These are phyloP conservation scores for Heliophila coronopifolia DNA, from an alignment of 441 rosid genomes.

Conservation along the genomic window DNA sequence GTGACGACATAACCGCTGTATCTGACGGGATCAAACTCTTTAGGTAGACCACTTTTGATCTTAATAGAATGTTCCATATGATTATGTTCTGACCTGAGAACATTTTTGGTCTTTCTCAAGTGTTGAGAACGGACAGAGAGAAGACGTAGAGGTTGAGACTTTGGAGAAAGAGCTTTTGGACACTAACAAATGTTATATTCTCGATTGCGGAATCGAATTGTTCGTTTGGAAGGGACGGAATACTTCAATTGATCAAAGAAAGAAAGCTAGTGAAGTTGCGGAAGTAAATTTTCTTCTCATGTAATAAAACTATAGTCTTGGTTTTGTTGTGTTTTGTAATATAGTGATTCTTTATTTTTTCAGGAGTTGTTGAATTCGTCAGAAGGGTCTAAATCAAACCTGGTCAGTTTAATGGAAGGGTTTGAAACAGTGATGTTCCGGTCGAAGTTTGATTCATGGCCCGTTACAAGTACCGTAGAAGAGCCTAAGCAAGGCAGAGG, in stretches of 20 bases:
- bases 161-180: constrained; percentile 67
- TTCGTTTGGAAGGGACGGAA: constrained; percentile 86
- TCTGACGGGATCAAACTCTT: constrained; percentile 49
- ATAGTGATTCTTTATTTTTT: constrained; percentile 15
- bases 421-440: constrained; percentile 84
- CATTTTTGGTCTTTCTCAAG: constrained; percentile 44
- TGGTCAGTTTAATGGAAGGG: constrained; percentile 86
- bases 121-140: constrained; percentile 73
- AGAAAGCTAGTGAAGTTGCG: constrained; percentile 71
- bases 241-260: constrained; percentile 77
- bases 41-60: constrained; percentile 38
- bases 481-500: constrained; percentile 90
- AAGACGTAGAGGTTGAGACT: constrained; percentile 55
- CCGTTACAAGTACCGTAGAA: constrained; percentile 44
- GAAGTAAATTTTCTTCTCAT: constrained; percentile 48
- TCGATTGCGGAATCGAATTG: constrained; percentile 77
- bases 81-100: constrained; percentile 26
- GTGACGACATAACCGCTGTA: constrained; percentile 41
- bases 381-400: constrained; percentile 51
- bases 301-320: constrained; percentile 11
- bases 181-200: constrained; percentile 71
- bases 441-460: constrained; percentile 87
- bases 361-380: constrained; percentile 59
- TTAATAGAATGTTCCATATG: background rate
- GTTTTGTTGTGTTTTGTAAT: constrained; percentile 14